Evolutionary conservation across 2,329 filamentous ascomycete genomes (phyloP).

Genomic region (Fusarium anthophilum): DNA sequence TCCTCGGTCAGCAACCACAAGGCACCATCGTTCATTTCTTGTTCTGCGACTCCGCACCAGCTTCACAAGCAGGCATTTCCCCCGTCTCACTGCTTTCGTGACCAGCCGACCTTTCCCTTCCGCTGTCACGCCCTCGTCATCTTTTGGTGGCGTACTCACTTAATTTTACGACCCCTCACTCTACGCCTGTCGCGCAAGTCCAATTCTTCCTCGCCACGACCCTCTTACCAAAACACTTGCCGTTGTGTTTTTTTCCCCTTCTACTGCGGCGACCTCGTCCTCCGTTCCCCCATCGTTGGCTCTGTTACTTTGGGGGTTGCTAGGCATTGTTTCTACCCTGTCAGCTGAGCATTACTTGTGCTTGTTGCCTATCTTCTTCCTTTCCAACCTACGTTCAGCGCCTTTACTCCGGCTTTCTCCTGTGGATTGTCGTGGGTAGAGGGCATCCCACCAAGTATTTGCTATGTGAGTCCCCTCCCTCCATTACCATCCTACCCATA

Average conservation of each 20-base stretch:
- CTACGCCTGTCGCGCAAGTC: conserved; percentile 39
- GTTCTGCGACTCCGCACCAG: conserved; percentile 35
- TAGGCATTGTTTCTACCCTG: conserved; percentile 33
- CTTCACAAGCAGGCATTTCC: conserved; percentile 37
- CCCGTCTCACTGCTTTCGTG: conserved; percentile 43
- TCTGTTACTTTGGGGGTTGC: conserved; percentile 35
- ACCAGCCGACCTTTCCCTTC: conserved; percentile 37
- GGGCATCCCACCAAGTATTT: conserved; percentile 50
- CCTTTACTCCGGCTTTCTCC: conserved; percentile 58
- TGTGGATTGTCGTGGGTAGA: conserved; percentile 58
- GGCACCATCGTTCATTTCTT: conserved; percentile 28
- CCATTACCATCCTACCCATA: conserved; percentile 29
- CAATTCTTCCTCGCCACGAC: conserved; percentile 43
- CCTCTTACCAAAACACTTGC: conserved; percentile 35
- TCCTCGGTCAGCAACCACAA: conserved; percentile 39
- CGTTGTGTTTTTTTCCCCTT: conserved; percentile 21
- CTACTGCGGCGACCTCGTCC: conserved; percentile 35
- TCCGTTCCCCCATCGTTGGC: conserved; percentile 30
- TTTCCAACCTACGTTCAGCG: conserved; percentile 37
- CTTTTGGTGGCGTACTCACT: conserved; percentile 39
- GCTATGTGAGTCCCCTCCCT: conserved; percentile 55
- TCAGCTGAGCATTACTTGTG: conserved; percentile 27
- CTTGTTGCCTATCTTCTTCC: conserved; percentile 16
- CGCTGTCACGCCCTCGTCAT: conserved; percentile 41
- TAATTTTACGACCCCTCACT: conserved; percentile 40